Base-by-base conservation (phyloP, 345 rosid species). In the Gossypium herbaceum region DNA sequence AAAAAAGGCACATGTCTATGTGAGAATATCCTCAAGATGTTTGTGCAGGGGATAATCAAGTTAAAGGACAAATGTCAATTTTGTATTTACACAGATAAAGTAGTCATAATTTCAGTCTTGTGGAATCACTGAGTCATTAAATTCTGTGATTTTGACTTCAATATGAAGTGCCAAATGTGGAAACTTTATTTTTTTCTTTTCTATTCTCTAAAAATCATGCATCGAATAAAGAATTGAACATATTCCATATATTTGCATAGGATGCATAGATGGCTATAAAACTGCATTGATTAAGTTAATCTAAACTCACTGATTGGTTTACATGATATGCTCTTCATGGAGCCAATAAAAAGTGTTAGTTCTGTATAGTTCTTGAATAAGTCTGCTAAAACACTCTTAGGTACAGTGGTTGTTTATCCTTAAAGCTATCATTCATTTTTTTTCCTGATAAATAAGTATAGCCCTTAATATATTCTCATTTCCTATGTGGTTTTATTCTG, bases 401-500 rank as follows among this genome's bases (percentile, higher is more conserved):
- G 24, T 15, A 51, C 22, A 16, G 24, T 27, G 25, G 5, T 2
- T 47, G 55, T 45, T 47, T 51, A 67, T 67, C 54, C 19, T 67
- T 20, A 47, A 43, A 11, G 52, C 39, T 52, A 16, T 16, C 25
- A n/a, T 9, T 47, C 13, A 87, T 13, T 47, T 43, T 12, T 58
- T 9, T 65, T 57, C 57, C 74, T 27, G 24, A 59, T 41, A 66
- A 67, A 27, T 44, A 50, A 25, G 48, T 11, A 67, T 52, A 63
- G 78, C n/a, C 29, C 19, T 29, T 75, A 62, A 27, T 29, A 69
- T 71, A 47, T 63, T 62, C 71, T 54, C 55, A 55, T 61, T 72
- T 19, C 60, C 64, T 56, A 61, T 70, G 71, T 83, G 72, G 43
- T 73, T 75, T 44, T 75, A 77, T 73, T 82, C 78, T 84, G 78